phyloP scores from a whole-genome alignment of 2,329 filamentous ascomycete genomes.

The Alternaria atra region DNA sequence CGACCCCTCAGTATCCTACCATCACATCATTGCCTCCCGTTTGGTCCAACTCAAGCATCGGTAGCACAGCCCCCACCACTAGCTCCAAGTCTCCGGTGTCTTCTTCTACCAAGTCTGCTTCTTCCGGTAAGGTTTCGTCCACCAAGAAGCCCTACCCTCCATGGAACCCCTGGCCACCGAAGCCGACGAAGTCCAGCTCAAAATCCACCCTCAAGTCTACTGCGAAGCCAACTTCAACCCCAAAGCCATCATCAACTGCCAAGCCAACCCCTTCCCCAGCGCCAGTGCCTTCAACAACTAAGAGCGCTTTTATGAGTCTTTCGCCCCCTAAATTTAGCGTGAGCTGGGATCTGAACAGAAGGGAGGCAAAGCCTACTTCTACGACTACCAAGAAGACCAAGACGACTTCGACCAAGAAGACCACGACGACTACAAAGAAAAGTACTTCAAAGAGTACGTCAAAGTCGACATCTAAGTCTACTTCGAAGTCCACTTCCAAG shows the following conservation, averaged over 20 bases:
- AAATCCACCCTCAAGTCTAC: slow-evolving; percentile 8
- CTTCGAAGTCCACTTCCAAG: slow-evolving; percentile 11
- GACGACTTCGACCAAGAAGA: slow-evolving; percentile 4
- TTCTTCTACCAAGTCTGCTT: slow-evolving; percentile 1
- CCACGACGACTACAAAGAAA: slow-evolving; percentile 9
- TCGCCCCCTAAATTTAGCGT: slow-evolving; percentile 21
- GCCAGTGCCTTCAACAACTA: slow-evolving; percentile 12
- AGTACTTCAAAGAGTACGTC: slow-evolving; percentile 9
- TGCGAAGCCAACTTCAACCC: slow-evolving; percentile 6
- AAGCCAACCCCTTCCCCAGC: slow-evolving; percentile 10
- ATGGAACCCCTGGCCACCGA: slow-evolving; percentile 21
- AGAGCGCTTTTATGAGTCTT: slow-evolving; percentile 15
- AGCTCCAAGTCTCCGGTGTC: background rate
- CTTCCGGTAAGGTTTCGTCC: slow-evolving; percentile 7
- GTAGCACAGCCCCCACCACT: background rate
- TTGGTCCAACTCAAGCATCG: slow-evolving; percentile 7
- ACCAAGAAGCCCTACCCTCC: slow-evolving; percentile 23
- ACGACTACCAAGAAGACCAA: slow-evolving; percentile 6
- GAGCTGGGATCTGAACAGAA: slow-evolving; percentile 21
- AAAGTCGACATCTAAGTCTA: slow-evolving; percentile 8
- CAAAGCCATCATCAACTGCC: slow-evolving; percentile 2
- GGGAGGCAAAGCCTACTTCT: slow-evolving; percentile 11
- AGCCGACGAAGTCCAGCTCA: slow-evolving; percentile 7
- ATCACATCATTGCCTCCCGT: background rate
- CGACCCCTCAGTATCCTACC: slow-evolving; percentile 9